These are phyloP conservation scores for Populus tomentosa DNA, from an alignment of 441 rosid species.

Conservation along the genomic window DNA sequence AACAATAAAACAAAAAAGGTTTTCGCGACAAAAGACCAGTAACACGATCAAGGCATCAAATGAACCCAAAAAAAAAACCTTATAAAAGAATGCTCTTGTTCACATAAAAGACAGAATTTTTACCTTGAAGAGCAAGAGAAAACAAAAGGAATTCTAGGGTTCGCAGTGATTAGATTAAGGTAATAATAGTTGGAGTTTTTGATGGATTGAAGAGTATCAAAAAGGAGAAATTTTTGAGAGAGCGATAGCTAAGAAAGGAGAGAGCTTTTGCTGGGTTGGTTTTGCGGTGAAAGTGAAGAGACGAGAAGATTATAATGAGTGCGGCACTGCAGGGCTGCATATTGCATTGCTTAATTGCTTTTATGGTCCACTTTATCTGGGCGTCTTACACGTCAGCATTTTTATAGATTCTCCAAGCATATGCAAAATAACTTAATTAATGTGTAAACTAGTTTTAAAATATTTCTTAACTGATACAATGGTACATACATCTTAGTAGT, in stretches of 20 bases:
- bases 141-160: too few species aligned
- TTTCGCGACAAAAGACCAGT: not conserved
- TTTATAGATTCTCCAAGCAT: not conserved
- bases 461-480: too few species aligned
- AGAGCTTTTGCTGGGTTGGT: not conserved
- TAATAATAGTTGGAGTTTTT: not conserved
- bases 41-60: not conserved
- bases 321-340: not conserved
- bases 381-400: slow-evolving; percentile 16
- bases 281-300: not conserved
- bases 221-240: too few species aligned
- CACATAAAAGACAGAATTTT: not conserved
- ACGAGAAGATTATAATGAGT: not conserved
- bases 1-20: not conserved
- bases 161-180: not conserved
- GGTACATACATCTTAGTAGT: too few species aligned
- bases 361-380: slow-evolving; percentile 2
- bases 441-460: too few species aligned
- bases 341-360: not conserved
- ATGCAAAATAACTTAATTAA: not conserved
- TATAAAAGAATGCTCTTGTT: not conserved
- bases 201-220: not conserved
- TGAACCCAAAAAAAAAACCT: not conserved
- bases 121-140: not conserved
- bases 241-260: not conserved